These are phyloP conservation scores for Uncinocarpus reesii DNA, from an alignment of 2,329 filamentous ascomycete species.

Conservation along the genomic window DNA sequence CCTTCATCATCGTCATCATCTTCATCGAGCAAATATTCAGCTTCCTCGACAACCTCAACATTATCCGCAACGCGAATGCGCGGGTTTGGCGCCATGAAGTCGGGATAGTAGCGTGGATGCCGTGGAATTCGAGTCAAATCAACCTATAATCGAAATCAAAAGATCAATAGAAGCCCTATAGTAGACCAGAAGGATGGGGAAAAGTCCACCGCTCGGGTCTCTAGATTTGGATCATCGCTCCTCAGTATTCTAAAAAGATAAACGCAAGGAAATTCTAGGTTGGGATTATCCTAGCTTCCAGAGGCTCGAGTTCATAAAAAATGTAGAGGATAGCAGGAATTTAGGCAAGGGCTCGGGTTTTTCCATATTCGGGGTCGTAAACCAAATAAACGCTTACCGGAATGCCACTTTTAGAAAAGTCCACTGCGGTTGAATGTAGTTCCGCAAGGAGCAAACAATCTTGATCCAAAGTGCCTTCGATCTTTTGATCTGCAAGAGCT, in stretches of 20 bases:
- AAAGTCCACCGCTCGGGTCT: no score
- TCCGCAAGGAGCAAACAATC: constrained; percentile 49
- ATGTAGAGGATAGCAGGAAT: no score
- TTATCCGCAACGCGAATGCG: constrained; percentile 35
- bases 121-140: constrained; percentile 16
- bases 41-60: constrained; percentile 30
- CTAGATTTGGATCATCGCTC: no score
- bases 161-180: no score
- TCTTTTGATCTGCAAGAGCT: constrained; percentile 51
- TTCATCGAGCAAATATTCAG: constrained; percentile 39
- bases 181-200: no score
- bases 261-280: no score
- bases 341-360: no score
- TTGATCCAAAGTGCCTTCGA: constrained; percentile 42
- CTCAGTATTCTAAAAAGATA: no score
- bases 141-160: constrained; percentile 14
- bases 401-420: constrained; percentile 67
- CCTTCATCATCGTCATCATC: constrained; percentile 41
- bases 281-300: no score
- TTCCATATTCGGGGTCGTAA: no score
- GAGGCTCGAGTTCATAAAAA: no score
- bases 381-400: constrained; percentile 31
- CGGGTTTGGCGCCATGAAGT: constrained; percentile 46
- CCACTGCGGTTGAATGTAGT: constrained; percentile 60
- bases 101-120: constrained; percentile 32